A percentile compares a stretch with the other conserved stretches of the same genome.
phyloP scores from a whole-genome alignment of 148 eudicot genomes.

The Euryodendron excelsum region DNA sequence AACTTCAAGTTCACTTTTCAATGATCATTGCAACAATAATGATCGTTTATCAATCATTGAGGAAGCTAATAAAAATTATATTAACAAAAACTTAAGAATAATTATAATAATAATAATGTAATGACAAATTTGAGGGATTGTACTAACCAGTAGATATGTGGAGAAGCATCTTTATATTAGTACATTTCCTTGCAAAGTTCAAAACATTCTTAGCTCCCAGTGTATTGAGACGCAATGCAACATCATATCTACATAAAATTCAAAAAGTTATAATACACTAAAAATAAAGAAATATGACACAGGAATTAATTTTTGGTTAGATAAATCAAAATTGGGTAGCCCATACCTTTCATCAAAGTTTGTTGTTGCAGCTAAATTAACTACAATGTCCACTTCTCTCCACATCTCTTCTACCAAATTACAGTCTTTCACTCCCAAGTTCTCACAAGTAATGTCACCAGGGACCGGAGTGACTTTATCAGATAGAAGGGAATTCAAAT shows the following conservation, averaged over 20 bases:
- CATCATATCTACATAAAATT: conserved; percentile 46
- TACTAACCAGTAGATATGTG: conserved; percentile 67
- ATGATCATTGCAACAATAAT: neutral
- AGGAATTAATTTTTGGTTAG: conserved; percentile 21
- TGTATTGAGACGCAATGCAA: conserved; percentile 50
- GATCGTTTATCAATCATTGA: neutral
- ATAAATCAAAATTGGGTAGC: conserved; percentile 8
- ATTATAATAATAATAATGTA: too few relatives aligned
- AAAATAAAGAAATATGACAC: conserved; percentile 10
- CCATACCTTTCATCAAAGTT: conserved; percentile 41
- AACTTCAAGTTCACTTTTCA: too few relatives aligned
- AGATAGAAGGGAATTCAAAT: conserved; percentile 33
- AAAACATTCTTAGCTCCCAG: conserved; percentile 52
- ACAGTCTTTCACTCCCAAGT: conserved; percentile 45
- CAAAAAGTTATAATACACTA: neutral
- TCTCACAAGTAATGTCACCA: conserved; percentile 52
- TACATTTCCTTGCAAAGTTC: conserved; percentile 60
- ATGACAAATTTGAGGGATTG: neutral
- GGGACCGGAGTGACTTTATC: conserved; percentile 50
- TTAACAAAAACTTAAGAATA: neutral
- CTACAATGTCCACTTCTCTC: conserved; percentile 45
- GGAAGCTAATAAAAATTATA: neutral
- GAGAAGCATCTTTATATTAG: conserved; percentile 40
- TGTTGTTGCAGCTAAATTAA: conserved; percentile 65
- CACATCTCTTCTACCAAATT: conserved; percentile 35